Percentiles rank a stretch among this genome's conserved stretches.
phyloP scores from a whole-genome alignment of 2,329 filamentous ascomycete genomes.

The Xylariaceae sp. region DNA sequence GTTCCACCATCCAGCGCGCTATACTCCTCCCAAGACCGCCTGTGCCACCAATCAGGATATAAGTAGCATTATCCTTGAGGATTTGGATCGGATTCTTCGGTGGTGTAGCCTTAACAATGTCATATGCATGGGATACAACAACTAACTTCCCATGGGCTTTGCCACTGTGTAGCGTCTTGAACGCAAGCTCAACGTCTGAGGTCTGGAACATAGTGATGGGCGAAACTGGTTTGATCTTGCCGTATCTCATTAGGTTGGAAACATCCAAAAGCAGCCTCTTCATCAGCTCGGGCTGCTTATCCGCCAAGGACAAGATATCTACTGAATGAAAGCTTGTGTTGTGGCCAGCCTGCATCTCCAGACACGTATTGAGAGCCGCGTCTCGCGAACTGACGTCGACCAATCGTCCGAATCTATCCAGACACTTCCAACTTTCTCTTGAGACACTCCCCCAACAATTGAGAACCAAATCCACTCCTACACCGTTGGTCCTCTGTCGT shows the following conservation, averaged over 20 bases:
- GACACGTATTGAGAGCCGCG: conserved; percentile 27
- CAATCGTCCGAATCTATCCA: conserved; percentile 30
- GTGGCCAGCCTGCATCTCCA: conserved; percentile 48
- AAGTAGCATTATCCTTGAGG: conserved; percentile 41
- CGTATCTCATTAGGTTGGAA: conserved; percentile 26
- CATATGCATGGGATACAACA: conserved; percentile 38
- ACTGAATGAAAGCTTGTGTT: conserved; percentile 45
- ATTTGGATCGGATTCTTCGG: conserved; percentile 34
- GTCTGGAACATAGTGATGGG: conserved; percentile 35
- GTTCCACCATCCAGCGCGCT: conserved; percentile 44
- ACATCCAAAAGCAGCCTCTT: conserved; percentile 26
- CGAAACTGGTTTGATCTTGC: conserved; percentile 30
- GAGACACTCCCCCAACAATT: conserved; percentile 28
- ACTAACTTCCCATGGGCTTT: conserved; percentile 41
- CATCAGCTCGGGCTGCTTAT: conserved; percentile 28
- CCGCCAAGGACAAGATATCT: conserved; percentile 41
- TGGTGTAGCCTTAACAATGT: conserved; percentile 41
- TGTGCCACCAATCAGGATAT: conserved; percentile 50
- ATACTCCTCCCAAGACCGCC: conserved; percentile 49
- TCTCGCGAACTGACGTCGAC: conserved; percentile 28
- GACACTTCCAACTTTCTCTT: conserved; percentile 29
- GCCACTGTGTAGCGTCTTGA: conserved; percentile 41
- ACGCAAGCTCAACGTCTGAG: conserved; percentile 36
- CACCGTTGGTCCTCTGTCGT: conserved; percentile 20
- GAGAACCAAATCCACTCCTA: conserved; percentile 26